A percentile compares a stretch with the other conserved stretches of the same genome.
These are phyloP conservation scores for Kitagawia praeruptora DNA, from an alignment of 129 eudicot genomes.

Conservation along the genomic window DNA sequence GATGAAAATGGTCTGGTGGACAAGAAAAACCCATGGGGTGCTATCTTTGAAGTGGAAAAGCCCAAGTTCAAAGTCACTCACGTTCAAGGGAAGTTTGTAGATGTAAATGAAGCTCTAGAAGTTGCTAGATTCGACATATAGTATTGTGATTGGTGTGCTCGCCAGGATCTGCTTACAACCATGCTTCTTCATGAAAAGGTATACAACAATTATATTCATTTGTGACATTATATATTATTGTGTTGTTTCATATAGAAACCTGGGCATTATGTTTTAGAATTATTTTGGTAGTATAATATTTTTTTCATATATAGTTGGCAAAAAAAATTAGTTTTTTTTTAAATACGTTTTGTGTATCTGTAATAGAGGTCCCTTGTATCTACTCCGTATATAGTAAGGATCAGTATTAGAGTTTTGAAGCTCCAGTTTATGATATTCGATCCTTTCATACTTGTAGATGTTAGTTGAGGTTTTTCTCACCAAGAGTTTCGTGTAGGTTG, in stretches of 20 bases:
- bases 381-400: too few relatives aligned
- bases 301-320: not conserved
- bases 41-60: conserved; percentile 76
- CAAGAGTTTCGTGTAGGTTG: conserved; percentile 51
- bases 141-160: conserved; percentile 97
- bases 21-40: conserved; percentile 60
- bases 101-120: conserved; percentile 83
- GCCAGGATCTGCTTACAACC: conserved; percentile 88
- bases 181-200: conserved; percentile 99
- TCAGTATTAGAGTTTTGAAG: not conserved
- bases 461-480: conserved; percentile 12
- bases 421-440: not conserved
- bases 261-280: not conserved
- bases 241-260: not conserved
- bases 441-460: not conserved
- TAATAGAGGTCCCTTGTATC: not conserved
- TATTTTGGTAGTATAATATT: not conserved
- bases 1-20: conserved; percentile 65
- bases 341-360: not conserved
- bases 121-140: conserved; percentile 92
- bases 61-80: conserved; percentile 59
- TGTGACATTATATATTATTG: not conserved
- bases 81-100: conserved; percentile 74
- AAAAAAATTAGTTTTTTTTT: not conserved
- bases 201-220: not conserved